These are phyloP conservation scores for Irpex sp. DNA, from an alignment of 1,284 basidiomycete genomes.

Conservation along the genomic window DNA sequence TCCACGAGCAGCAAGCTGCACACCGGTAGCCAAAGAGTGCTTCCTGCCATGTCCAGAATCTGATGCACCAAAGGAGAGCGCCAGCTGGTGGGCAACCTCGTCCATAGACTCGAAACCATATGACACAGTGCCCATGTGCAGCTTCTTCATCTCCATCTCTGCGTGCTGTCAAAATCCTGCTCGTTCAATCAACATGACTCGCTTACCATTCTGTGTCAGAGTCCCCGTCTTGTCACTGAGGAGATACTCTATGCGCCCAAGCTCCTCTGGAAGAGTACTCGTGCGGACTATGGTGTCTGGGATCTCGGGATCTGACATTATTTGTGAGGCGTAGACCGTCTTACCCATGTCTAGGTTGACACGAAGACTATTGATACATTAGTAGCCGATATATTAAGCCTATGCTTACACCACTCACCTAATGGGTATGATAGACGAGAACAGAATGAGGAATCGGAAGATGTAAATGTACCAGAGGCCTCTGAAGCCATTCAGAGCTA, in stretches of 20 bases:
- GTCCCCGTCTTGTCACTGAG: conserved; percentile 98
- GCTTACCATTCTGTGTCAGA: conserved; percentile 90
- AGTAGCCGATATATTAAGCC: not conserved
- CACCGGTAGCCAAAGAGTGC: conserved; percentile 63
- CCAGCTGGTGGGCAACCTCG: conserved; percentile 88
- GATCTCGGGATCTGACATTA: conserved; percentile 92
- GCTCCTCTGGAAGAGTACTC: conserved; percentile 94
- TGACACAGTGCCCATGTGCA: conserved; percentile 98
- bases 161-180: not conserved
- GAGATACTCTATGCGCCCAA: conserved; percentile 94
- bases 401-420: conserved; percentile 52
- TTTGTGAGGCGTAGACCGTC: conserved; percentile 94
- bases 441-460: conserved; percentile 95
- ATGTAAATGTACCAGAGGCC: conserved; percentile 97
- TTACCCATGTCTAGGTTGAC: conserved; percentile 99
- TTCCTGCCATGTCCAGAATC: conserved; percentile 50
- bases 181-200: not conserved
- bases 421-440: conserved; percentile 99
- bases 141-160: conserved; percentile 99
- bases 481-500: conserved; percentile 95
- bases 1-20: conserved; percentile 77
- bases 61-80: conserved; percentile 69
- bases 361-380: conserved; percentile 63
- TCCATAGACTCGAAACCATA: conserved; percentile 98
- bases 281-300: conserved; percentile 95